phyloP scores from a whole-genome alignment of 2,329 filamentous ascomycete genomes.

The Didymella exigua region DNA sequence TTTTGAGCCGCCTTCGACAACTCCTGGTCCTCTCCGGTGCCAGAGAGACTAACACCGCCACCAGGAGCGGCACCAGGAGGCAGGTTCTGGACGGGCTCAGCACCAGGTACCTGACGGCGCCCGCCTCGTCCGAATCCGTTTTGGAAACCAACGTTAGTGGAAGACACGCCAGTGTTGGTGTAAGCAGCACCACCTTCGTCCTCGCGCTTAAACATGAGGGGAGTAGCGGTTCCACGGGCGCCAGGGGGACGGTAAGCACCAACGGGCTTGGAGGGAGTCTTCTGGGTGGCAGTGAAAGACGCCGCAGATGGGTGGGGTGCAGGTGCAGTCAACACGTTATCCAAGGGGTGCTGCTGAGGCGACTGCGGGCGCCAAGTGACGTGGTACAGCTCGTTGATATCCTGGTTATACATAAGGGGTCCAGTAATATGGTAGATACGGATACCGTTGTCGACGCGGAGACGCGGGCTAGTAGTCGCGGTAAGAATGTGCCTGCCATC shows the following conservation, averaged over 20 bases:
- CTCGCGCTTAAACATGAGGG: conserved; percentile 94
- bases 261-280: conserved; percentile 95
- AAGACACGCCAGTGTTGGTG: conserved; percentile 76
- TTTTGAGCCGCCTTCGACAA: conserved; percentile 85
- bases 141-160: conserved; percentile 58
- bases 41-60: conserved; percentile 68
- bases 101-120: conserved; percentile 83
- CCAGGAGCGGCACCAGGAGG: conserved; percentile 73
- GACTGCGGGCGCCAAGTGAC: conserved; percentile 82
- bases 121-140: conserved; percentile 81
- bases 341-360: conserved; percentile 63
- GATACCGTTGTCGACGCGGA: conserved; percentile 95
- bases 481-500: conserved; percentile 96
- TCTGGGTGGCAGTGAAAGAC: conserved; percentile 81
- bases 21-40: conserved; percentile 69
- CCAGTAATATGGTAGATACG: conserved; percentile 94
- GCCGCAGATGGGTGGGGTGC: conserved; percentile 81
- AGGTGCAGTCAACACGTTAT: conserved; percentile 77
- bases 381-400: conserved; percentile 92
- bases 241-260: conserved; percentile 95
- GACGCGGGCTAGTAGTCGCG: conserved; percentile 92
- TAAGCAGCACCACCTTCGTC: conserved; percentile 94
- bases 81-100: conserved; percentile 70
- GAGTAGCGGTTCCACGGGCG: conserved; percentile 85
- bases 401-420: conserved; percentile 90